Percentiles rank a stretch among this genome's conserved stretches.
Conservation (phyloP, 2,329 filamentous ascomycete species). For the Neurospora crassa region DNA sequence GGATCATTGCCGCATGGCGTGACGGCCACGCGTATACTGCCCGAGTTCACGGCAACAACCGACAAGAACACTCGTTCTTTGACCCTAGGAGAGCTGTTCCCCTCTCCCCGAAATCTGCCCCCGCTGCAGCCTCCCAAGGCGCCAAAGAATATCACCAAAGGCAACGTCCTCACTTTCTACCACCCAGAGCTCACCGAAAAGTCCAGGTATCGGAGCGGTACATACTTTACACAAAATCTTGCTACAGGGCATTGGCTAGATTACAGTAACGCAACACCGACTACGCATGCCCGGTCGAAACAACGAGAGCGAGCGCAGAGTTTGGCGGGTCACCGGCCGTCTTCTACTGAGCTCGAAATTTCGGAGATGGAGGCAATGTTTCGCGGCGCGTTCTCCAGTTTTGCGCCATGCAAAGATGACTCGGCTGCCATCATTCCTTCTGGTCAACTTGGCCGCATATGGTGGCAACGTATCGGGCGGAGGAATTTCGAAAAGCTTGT, state of each 20-base stretch:
- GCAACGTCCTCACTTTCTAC: constrained; percentile 29
- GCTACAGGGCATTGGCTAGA: constrained; percentile 62
- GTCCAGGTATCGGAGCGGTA: constrained; percentile 41
- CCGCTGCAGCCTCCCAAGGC: constrained; percentile 63
- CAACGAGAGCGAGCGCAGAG: constrained; percentile 66
- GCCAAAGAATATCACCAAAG: constrained; percentile 60
- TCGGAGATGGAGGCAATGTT: constrained; percentile 67
- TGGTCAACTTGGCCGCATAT: constrained; percentile 57
- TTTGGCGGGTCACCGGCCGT: constrained; percentile 49
- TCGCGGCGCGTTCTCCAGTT: constrained; percentile 68
- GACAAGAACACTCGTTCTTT: constrained; percentile 43
- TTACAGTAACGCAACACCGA: constrained; percentile 53
- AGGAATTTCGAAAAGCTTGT: constrained; percentile 56
- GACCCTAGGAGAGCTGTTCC: constrained; percentile 66
- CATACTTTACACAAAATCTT: constrained; percentile 58
- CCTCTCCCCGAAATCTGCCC: constrained; percentile 55
- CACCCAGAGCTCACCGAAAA: constrained; percentile 37
- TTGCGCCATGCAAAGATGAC: constrained; percentile 68
- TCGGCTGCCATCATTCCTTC: constrained; percentile 60
- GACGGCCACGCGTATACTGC: constrained; percentile 55
- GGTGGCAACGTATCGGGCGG: constrained; percentile 66
- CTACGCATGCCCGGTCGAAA: constrained; percentile 47
- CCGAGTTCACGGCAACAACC: constrained; percentile 25
- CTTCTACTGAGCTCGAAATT: constrained; percentile 45
- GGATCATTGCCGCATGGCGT: constrained; percentile 65